Conservation (phyloP, 257 asterid species). For the Cruciata laevipes region DNA sequence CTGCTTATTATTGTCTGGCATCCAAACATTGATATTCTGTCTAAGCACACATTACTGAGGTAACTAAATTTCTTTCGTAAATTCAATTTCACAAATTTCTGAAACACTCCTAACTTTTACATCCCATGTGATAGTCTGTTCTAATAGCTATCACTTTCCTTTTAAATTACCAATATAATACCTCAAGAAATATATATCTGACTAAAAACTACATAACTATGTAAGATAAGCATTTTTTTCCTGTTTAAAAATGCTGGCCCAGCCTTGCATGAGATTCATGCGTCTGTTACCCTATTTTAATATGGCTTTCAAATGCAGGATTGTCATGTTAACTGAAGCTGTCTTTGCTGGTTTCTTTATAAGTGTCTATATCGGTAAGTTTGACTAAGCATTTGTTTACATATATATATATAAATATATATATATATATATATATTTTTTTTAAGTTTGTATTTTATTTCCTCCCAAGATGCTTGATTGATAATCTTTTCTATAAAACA, state of each 20-base stretch:
- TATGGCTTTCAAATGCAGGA: slow-evolving; percentile 49
- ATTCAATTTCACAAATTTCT: neutral
- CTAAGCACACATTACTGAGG: slow-evolving; percentile 80
- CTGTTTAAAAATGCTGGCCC: neutral
- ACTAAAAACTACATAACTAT: neutral
- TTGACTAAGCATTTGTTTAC: slow-evolving; percentile 12
- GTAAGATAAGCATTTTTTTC: neutral
- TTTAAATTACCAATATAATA: neutral
- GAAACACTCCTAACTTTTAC: neutral
- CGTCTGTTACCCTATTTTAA: slow-evolving; percentile 22
- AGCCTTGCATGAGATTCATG: slow-evolving; percentile 5
- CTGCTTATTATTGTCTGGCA: slow-evolving; percentile 93
- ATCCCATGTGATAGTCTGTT: neutral
- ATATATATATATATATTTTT: too few relatives aligned
- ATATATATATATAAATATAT: too few relatives aligned
- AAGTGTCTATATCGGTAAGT: slow-evolving; percentile 80
- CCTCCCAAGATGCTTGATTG: neutral
- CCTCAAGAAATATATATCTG: neutral
- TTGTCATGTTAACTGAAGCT: slow-evolving; percentile 79
- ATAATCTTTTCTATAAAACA: slow-evolving; percentile 3
- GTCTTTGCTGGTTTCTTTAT: slow-evolving; percentile 78
- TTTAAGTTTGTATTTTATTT: neutral
- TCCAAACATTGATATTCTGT: slow-evolving; percentile 58
- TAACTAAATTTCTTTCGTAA: slow-evolving; percentile 13
- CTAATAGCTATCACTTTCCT: neutral